Evolutionary conservation across 202 grass and related monocot species (phyloP), one percentile per base, ranked within the genome.

Genomic region (Hordeum pubiflorum): DNA sequence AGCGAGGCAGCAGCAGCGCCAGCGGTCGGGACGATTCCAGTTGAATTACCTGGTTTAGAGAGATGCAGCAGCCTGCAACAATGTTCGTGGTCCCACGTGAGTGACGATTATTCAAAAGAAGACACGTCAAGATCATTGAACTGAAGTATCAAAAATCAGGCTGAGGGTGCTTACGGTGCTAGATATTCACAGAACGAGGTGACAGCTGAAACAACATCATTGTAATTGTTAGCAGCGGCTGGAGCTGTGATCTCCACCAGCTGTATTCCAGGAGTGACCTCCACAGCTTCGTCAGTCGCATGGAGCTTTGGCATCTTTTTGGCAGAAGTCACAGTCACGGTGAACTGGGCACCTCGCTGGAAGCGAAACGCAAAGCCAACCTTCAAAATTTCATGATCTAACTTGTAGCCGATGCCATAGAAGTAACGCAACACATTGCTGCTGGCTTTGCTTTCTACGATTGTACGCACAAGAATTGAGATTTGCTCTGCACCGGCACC

Each of bases 371-470:
- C 88, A 66, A 94, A 97, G 33, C 94, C 91, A 6, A 88, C 80
- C 83, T 97, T 97, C 86, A 97, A 58, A 72, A 97, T 56, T 80
- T 97, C 94, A 64, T 97, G 89, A 54, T 97, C 94, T 76, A 97
- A 68, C 72, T 94, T 97, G 81, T 97, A 97, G 26, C 94, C 94
- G 68, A 97, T 76, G 13, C 71, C 66, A 62, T 94, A 92, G 79
- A 97, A 97, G 89, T 94, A 97, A 38, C 87, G 90, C 81, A 97
- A 74, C 7, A 86, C 94, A n/a, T 91, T 91, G 83, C 75, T 97
- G 90, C 96, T 88, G 14, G 87, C 89, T 89, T 93, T 95, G 82
- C 92, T 91, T 81, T 95, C 96, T 39, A 90, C 71, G 63, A 93
- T 37, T 21, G 79, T 66, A 75, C 90, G 92, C 55, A 99, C 96